phyloP scores from a whole-genome alignment of 1,139 yeast genomes.

The Kodamaea alishanica region DNA sequence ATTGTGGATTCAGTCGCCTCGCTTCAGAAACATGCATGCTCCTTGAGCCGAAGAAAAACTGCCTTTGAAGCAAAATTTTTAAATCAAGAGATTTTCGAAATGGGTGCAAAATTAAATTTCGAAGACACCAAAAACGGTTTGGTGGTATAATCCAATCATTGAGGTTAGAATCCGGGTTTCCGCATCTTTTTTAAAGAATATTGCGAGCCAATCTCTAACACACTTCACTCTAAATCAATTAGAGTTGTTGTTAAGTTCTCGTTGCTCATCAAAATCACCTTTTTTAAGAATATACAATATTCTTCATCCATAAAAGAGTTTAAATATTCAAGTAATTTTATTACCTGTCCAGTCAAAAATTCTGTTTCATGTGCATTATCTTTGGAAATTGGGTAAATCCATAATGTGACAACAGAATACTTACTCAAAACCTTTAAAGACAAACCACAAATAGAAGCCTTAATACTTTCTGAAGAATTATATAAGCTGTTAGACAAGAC shows the following conservation, averaged over 20 bases:
- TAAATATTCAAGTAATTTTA: conserved; percentile 14
- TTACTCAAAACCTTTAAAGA: conserved; percentile 14
- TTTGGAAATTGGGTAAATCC: conserved; percentile 17
- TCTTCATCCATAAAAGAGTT: conserved; percentile 11
- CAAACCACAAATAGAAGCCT: conserved; percentile 18
- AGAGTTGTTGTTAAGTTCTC: conserved; percentile 1
- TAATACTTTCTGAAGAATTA: conserved; percentile 2
- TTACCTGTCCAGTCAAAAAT: background rate
- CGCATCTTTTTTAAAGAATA: no score
- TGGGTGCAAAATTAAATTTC: no score
- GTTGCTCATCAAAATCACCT: conserved; percentile 5
- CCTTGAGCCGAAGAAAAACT: no score
- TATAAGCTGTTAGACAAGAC: conserved; percentile 10
- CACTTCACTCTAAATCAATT: background rate
- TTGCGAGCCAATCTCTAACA: no score
- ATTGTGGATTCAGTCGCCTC: no score
- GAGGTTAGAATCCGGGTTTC: no score
- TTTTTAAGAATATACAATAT: conserved; percentile 2
- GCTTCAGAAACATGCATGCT: no score
- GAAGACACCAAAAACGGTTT: no score
- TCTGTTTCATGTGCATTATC: background rate
- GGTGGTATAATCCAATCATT: no score
- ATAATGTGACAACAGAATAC: conserved; percentile 21
- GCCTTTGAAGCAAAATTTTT: no score
- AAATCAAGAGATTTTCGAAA: no score